Base-by-base conservation (phyloP, 2,329 filamentous ascomycete genomes). In the Aureobasidium namibiae region DNA sequence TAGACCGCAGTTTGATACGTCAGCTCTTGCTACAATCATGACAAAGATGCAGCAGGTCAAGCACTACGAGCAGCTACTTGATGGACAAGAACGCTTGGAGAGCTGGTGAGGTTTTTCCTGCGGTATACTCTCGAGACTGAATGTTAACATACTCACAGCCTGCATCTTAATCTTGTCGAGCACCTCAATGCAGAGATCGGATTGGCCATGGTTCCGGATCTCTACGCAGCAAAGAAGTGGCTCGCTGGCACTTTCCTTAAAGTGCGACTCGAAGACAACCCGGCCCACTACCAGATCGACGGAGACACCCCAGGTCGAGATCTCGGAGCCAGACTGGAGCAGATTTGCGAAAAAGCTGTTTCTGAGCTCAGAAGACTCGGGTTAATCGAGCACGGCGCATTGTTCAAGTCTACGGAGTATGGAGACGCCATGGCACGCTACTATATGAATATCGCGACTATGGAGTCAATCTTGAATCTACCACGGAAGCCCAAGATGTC, bases 111-210 rank as follows among this genome's bases (percentile, higher is more conserved):
- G 49, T 53, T 11, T 48, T 44, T 9, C 14, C 14, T 26, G 16
- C 14, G 1, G 36, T 21, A 13, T 23, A 24, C 16, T 1, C 14
- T 5, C 9, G 33, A 8, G 14, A 29, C 26, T 18, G 16, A 26
- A 13, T 21, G 36, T 56, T 62, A 36, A 57, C 14, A 21, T 56
- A 11, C 13, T 5, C n/a, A 9, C 44, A 85, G 80, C 18, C 76
- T 95, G 7, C 90, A 95, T 71, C 75, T 84, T 29, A 90, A 92
- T 64, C 74, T 95, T 0, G 86, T 92, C 50, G 89, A 92, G 63
- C 89, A 95, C 66, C 72, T 95, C 63, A 95, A 95, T 67, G 90
- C 90, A 1, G 90, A 95, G 67, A 87, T 92, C 49, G 86, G 86
- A 1, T 76, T 95, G 1, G 86, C 87, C 0, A 91, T 88, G 0